Base-by-base conservation (phyloP, 345 rosid species). In the Euphorbia peplus region DNA sequence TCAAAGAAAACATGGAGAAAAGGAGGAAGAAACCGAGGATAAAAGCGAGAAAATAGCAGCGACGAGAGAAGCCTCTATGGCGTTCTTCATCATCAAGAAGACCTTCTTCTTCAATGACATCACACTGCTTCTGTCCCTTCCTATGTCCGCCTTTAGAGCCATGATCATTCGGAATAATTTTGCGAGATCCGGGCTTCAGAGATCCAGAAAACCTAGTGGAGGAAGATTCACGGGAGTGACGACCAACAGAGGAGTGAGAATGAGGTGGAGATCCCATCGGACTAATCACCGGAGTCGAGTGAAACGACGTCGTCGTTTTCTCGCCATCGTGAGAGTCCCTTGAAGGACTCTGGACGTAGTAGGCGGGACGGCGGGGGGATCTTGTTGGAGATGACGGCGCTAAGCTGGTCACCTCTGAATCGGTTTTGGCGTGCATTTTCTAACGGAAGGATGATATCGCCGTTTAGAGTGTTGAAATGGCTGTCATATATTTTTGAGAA, bases 261-360 rank as follows among this genome's bases (percentile, higher is more conserved):
- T 95, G 98, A 0, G 98, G 99, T 0, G 99, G 99, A 44, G 98
- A 95, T 0, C 91, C 96, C 82, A 80, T 72, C 52, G 98, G 99
- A 73, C 93, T 88, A 68, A 91, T 82, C 28, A 85, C 88, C 50
- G 99, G 97, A 4, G 99, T 91, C 29, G 99, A 95, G 53, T 95
- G 99, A 57, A 95, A 87, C n/a, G 99, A 95, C 5, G 98, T 86
- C 14, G 98, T 73, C 0, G 98, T 95, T 75, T 95, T 95, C 85
- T 95, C 98, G 13, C 99, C 98, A 68, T 95, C 99, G 86, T 88
- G 97, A 10, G 99, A 93, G 70, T 93, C 98, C 2, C 98, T 80
- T 0, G 98, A 91, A 0, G 98, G 99, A 64, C 93, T 86, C 83
- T 95, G 99, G 42, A 95, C 98, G 64, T 84, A 95, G 88, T 95